Conservation (phyloP, 208 protist genomes). For the Vickermania spadyakhi region DNA sequence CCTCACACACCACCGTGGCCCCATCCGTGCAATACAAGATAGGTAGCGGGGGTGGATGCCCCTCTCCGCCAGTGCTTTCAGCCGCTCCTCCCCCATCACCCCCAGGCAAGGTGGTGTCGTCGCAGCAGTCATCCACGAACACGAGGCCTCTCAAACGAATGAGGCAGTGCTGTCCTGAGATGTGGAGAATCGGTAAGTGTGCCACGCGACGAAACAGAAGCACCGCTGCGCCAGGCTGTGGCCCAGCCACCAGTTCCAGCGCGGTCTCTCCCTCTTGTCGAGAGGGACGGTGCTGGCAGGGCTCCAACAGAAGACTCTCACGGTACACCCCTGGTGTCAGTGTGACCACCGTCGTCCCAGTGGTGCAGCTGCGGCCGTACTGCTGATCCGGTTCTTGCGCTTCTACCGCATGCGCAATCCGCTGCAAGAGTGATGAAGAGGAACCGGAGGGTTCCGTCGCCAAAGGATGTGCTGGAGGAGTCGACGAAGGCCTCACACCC, state of each 20-base stretch:
- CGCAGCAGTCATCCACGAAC: slow-evolving; percentile 15
- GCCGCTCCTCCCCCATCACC: not conserved
- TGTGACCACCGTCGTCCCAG: slow-evolving; percentile 10
- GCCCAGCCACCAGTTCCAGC: slow-evolving; percentile 27
- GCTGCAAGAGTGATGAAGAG: not conserved
- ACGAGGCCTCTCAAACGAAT: slow-evolving; percentile 41
- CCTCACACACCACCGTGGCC: slow-evolving; percentile 26
- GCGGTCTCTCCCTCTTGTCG: not conserved
- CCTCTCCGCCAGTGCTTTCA: not conserved
- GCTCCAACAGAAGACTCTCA: slow-evolving; percentile 27
- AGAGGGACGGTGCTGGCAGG: slow-evolving; percentile 11
- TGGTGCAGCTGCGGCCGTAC: not conserved
- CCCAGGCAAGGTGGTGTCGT: not conserved
- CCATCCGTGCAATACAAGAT: slow-evolving; percentile 9
- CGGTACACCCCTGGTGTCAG: slow-evolving; percentile 58
- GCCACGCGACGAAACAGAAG: slow-evolving; percentile 28
- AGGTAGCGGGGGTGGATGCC: not conserved
- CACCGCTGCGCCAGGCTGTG: slow-evolving; percentile 46
- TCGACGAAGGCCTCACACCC: not conserved
- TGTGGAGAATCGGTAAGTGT: slow-evolving; percentile 35
- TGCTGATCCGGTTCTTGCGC: too few relatives aligned
- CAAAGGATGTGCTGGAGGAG: not conserved
- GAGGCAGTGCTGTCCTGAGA: slow-evolving; percentile 17
- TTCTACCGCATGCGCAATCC: not conserved
- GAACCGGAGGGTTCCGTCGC: too few relatives aligned